These are phyloP conservation scores for Gloeopeniophorella convolvens DNA, from an alignment of 768 basidiomycete species.

Conservation along the genomic window DNA sequence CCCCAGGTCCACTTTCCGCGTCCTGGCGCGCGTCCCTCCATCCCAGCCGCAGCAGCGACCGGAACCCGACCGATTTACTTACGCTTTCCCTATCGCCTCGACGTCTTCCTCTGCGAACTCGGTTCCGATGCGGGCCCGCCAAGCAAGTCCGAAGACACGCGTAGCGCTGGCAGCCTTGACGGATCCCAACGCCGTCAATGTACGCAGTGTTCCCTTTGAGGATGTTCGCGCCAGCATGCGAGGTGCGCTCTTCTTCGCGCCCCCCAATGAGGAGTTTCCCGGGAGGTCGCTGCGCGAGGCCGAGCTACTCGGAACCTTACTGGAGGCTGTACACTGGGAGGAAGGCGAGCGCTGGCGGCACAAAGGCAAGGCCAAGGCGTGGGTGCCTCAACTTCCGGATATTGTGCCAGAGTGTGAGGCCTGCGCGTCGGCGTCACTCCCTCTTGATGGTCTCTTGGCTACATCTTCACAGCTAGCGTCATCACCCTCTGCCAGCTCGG, in stretches of 20 bases:
- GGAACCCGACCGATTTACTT: constrained; percentile 14
- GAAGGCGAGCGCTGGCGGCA: constrained; percentile 13
- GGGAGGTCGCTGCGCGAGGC: constrained; percentile 14
- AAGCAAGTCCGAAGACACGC: constrained; percentile 7
- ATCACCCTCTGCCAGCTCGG: not conserved
- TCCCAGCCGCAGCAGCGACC: not conserved
- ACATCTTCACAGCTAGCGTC: not conserved
- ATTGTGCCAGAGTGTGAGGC: constrained; percentile 11
- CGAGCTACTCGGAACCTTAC: constrained; percentile 8
- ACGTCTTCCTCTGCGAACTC: not conserved
- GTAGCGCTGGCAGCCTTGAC: not conserved
- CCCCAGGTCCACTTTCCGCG: constrained; percentile 2
- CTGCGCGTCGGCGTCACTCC: constrained; percentile 9
- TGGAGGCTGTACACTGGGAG: constrained; percentile 10
- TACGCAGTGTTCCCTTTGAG: constrained; percentile 16
- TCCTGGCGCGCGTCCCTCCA: constrained; percentile 1
- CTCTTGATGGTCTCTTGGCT: not conserved
- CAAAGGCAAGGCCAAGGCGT: not conserved
- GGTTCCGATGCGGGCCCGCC: not conserved
- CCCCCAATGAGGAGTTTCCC: not conserved
- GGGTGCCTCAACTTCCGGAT: constrained; percentile 3
- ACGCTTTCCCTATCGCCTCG: constrained; percentile 14
- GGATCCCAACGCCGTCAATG: constrained; percentile 3
- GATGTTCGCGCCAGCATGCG: constrained; percentile 19
- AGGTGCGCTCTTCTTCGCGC: constrained; percentile 13